phyloP scores from a whole-genome alignment of 2,329 filamentous ascomycete genomes.

The Diplodia mutila region DNA sequence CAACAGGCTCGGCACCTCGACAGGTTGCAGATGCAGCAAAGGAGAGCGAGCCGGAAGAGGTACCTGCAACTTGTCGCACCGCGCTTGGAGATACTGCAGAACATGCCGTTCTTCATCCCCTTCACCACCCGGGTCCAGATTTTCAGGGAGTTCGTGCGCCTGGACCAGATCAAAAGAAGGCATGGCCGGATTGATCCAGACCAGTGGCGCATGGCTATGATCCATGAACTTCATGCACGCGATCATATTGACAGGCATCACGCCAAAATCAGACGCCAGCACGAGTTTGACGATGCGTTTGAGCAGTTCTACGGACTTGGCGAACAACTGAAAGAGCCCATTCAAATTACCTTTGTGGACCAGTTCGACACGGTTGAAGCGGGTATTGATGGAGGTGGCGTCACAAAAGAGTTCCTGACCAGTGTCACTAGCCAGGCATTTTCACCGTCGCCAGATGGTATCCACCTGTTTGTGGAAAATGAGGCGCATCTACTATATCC shows the following conservation, averaged over 20 bases:
- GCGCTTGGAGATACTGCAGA: slow-evolving; percentile 85
- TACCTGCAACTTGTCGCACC: slow-evolving; percentile 76
- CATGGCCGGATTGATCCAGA: slow-evolving; percentile 73
- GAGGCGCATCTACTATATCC: slow-evolving; percentile 86
- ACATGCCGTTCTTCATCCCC: slow-evolving; percentile 96
- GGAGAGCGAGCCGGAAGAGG: slow-evolving; percentile 69
- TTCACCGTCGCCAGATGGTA: slow-evolving; percentile 54
- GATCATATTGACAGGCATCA: slow-evolving; percentile 59
- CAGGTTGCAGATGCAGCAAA: slow-evolving; percentile 64
- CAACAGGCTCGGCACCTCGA: slow-evolving; percentile 67
- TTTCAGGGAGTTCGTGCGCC: slow-evolving; percentile 86
- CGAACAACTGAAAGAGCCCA: slow-evolving; percentile 86
- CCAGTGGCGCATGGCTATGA: slow-evolving; percentile 67
- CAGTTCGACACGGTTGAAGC: slow-evolving; percentile 85
- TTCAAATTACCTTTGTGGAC: slow-evolving; percentile 95
- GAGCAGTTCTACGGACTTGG: slow-evolving; percentile 79
- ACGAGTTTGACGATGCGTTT: slow-evolving; percentile 84
- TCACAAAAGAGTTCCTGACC: slow-evolving; percentile 95
- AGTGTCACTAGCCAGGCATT: slow-evolving; percentile 88
- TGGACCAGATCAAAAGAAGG: slow-evolving; percentile 76
- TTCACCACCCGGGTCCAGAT: slow-evolving; percentile 90
- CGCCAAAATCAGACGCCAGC: slow-evolving; percentile 76
- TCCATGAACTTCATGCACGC: slow-evolving; percentile 38
- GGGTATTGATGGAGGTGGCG: slow-evolving; percentile 94
- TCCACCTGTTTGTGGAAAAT: slow-evolving; percentile 78